Base-by-base conservation (phyloP, 495 filamentous ascomycete genomes). In the Pyrenula massariospora region DNA sequence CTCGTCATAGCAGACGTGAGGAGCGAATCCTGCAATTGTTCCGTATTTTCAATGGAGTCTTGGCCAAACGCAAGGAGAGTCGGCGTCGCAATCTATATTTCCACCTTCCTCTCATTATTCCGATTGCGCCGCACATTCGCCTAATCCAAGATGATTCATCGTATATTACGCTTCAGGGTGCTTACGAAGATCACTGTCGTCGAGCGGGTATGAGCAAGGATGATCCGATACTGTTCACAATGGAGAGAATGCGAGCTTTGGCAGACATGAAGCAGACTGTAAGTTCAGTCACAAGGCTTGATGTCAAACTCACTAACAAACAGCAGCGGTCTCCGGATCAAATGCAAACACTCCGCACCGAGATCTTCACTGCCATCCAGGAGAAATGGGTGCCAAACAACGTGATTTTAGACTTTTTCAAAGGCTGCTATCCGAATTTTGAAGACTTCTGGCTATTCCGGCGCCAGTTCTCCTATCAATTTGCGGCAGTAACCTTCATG, bases 391-490 rank as follows among this genome's bases (percentile, higher is more conserved):
- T 96, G 52, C 86, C 89, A 1, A 82, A 82, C 59, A 87, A 77
- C 11, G 68, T 96, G 55, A 83, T 85, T 22, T 78, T 95, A 51
- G 82, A 96, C 60, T 94, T 95, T 73, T 97, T 96, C 82, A 84
- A 90, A 66, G 76, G 81, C 57, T 88, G 83, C 10, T 96, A 92
- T 70, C 88, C 93, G 55, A 87, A 88, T 50, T 97, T 86, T 65
- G 78, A 87, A 22, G 91, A 95, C 63, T 96, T 97, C 78, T 97
- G 91, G 88, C 83, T 97, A 47, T 99, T 99, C 86, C 84, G 92
- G 49, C 84, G 91, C 52, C 90, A 95, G 56, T 96, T 97, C 69
- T 85, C 88, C 24, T 96, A 96, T 72, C 93, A 97, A 70, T 84
- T 95, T 52, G 91, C 93, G n/a, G 85, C 91, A 1, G 79, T 96